Evolutionary conservation across 2,329 filamentous ascomycete genomes (phyloP).

Genomic region (Bipolaris victoriae): DNA sequence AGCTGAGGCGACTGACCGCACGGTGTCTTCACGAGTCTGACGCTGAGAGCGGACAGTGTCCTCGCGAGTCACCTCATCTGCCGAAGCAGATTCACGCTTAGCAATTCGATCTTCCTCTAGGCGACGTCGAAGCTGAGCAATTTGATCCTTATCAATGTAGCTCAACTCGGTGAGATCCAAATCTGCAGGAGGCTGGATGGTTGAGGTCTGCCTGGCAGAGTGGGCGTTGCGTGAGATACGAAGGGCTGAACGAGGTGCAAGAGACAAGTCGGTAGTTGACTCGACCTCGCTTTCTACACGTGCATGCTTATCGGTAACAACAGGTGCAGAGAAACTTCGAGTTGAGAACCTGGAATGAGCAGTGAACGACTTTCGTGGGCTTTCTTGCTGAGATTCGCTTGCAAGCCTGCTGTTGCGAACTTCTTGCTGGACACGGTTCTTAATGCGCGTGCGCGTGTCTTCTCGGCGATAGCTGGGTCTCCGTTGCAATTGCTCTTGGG

Average conservation of each 20-base stretch:
- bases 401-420: constrained; percentile 40
- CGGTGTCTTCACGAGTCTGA: constrained; percentile 49
- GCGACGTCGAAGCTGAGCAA: constrained; percentile 60
- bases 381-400: constrained; percentile 29
- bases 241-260: constrained; percentile 40
- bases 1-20: constrained; percentile 46
- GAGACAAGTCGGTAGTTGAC: constrained; percentile 50
- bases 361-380: constrained; percentile 35
- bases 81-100: constrained; percentile 40
- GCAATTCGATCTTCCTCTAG: constrained; percentile 62
- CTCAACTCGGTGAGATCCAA: constrained; percentile 60
- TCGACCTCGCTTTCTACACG: constrained; percentile 43
- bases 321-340: constrained; percentile 45
- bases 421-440: constrained; percentile 43
- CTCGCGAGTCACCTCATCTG: constrained; percentile 43
- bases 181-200: constrained; percentile 38
- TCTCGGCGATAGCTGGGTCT: constrained; percentile 42
- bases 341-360: constrained; percentile 27
- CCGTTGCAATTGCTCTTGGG: constrained; percentile 29
- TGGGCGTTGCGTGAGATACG: constrained; percentile 35
- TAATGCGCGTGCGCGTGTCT: constrained; percentile 42
- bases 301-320: constrained; percentile 26
- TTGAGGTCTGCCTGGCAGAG: constrained; percentile 20
- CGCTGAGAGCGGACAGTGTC: constrained; percentile 50
- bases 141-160: constrained; percentile 59